Base-by-base conservation (phyloP, 306 rosid genomes). In the Vigna reflexopilosa region DNA sequence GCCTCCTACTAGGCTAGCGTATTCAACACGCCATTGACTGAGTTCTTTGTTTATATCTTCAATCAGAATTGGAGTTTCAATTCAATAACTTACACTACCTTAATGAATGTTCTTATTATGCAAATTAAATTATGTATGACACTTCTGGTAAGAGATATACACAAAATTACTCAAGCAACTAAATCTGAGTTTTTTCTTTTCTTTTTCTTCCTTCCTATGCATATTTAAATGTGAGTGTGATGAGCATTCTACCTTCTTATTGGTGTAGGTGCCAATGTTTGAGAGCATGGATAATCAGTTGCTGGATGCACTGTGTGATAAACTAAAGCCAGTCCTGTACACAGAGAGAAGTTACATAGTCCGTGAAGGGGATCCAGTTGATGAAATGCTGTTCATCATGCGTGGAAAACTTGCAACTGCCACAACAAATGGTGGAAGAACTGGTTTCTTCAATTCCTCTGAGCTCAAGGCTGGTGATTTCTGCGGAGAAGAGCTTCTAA, bases 401-500 rank as follows among this genome's bases (percentile, higher is more conserved):
- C 86, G 95, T 1, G 98, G 99, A 77, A 81, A 74, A 42, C 80
- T 95, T 0, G 77, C 83, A 8, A 86, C 91, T 11, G 71, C 59
- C 73, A 93, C 92, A 20, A 88, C 93, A 28, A 87, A 90, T 74
- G 96, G 93, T 45, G 95, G 97, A 77, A 87, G 90, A 78, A 89
- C 91, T 15, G 96, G 95, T 80, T 85, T 86, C 80, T 88, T 91
- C 72, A 88, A 87, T 84, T 64, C 85, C 1, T 84, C 44, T 59
- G 73, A 28, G 76, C 89, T 95, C 1, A 90, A 86, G 45, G 85
- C 96, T 32, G 98, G 98, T 42, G 97, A 92, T 34, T 95, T 95
- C 59, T 95, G 98, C 72, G 98, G 98, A 40, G 98, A 95, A 74
- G 98, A 92, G 88, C 97, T 95, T 79, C 86, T 95, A 22, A 91